Conservation (phyloP, 75 land plant species). For the Sequoiadendron giganteum region DNA sequence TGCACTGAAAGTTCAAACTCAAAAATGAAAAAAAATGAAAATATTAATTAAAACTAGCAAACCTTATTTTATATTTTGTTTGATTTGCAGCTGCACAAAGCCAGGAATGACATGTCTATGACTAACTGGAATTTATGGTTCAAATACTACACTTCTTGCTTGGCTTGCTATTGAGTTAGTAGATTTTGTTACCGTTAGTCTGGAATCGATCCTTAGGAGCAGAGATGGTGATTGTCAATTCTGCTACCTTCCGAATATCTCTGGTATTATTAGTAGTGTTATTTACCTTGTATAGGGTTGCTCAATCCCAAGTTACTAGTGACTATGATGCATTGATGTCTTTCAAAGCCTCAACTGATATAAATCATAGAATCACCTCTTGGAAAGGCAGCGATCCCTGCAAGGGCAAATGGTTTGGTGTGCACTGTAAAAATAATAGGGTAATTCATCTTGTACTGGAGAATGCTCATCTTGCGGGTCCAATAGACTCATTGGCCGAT, state of each 20-base stretch:
- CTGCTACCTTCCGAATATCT: neutral
- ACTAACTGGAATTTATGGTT: neutral
- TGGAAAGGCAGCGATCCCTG: slow-evolving; percentile 37
- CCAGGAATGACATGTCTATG: neutral
- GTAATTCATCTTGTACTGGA: slow-evolving; percentile 33
- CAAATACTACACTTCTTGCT: neutral
- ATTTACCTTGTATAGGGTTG: neutral
- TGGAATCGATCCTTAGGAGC: neutral
- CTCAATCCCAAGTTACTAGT: slow-evolving; percentile 2
- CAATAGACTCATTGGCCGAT: slow-evolving; percentile 14
- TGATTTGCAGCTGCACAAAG: neutral
- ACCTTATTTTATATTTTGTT: neutral
- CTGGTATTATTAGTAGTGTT: neutral
- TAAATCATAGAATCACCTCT: slow-evolving; percentile 6
- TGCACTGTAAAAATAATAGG: slow-evolving; percentile 19
- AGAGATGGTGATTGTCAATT: slow-evolving; percentile 5
- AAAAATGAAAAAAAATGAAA: too few species aligned
- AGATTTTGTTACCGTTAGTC: neutral
- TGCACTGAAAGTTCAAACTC: too few species aligned
- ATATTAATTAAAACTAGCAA: neutral
- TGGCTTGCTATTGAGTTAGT: neutral
- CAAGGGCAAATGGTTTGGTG: slow-evolving; percentile 25
- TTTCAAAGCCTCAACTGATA: slow-evolving; percentile 21
- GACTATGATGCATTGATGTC: slow-evolving; percentile 17
- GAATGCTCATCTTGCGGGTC: slow-evolving; percentile 18